A percentile compares a stretch with the other conserved stretches of the same genome.
These are phyloP conservation scores for Massospora cicadina DNA, from an alignment of 371 early-diverging fungal species.

Conservation along the genomic window DNA sequence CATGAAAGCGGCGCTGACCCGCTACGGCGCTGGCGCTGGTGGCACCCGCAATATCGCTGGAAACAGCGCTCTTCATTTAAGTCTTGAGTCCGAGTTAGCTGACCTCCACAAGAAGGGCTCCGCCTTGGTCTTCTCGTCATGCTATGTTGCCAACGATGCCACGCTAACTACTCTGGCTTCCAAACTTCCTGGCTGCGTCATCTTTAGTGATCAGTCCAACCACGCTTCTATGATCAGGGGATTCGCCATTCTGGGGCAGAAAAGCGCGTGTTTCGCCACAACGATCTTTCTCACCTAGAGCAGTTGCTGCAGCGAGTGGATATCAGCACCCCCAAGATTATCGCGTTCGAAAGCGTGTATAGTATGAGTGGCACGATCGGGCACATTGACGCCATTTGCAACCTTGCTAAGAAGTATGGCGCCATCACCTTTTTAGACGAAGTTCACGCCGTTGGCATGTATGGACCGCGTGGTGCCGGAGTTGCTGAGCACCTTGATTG, in stretches of 20 bases:
- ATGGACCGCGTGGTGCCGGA: conserved; percentile 89
- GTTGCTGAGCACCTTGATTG: conserved; percentile 90
- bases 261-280: conserved; percentile 90
- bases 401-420: conserved; percentile 88
- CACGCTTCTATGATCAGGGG: conserved; percentile 99
- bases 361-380: conserved; percentile 96
- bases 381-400: conserved; percentile 84
- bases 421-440: conserved; percentile 97
- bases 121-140: conserved; percentile 93
- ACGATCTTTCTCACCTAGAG: conserved; percentile 84
- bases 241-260: conserved; percentile 80
- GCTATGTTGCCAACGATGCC: conserved; percentile 97
- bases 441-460: conserved; percentile 98
- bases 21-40: conserved; percentile 95
- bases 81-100: conserved; percentile 83
- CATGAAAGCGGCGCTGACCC: conserved; percentile 84
- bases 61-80: conserved; percentile 84
- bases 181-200: conserved; percentile 82
- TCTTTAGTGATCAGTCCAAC: conserved; percentile 86
- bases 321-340: conserved; percentile 74
- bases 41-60: conserved; percentile 99
- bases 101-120: conserved; percentile 79
- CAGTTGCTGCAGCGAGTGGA: conserved; percentile 57
- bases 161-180: conserved; percentile 79
- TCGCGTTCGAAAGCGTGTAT: conserved; percentile 96